A percentile compares a stretch with the other conserved stretches of the same genome.
phyloP scores from a whole-genome alignment of 2,329 filamentous ascomycete species.

The Aspergillus sp. region DNA sequence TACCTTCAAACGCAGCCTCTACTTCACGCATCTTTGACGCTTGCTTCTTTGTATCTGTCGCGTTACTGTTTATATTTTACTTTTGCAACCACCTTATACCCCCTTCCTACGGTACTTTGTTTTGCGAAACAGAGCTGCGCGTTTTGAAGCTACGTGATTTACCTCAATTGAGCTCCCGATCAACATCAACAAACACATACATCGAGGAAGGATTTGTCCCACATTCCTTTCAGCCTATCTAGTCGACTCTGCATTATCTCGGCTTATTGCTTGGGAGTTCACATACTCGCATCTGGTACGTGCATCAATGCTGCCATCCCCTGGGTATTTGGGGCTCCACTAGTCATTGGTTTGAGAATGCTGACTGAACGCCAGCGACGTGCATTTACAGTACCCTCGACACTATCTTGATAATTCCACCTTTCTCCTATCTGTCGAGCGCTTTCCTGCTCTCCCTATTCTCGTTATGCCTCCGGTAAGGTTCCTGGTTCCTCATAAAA shows the following conservation, averaged over 20 bases:
- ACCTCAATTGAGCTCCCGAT: constrained; percentile 27
- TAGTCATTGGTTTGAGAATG: constrained; percentile 35
- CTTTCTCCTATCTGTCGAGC: constrained; percentile 20
- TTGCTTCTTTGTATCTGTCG: constrained; percentile 17
- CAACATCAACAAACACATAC: constrained; percentile 34
- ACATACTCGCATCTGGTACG: constrained; percentile 41
- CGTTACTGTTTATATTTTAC: constrained; percentile 15
- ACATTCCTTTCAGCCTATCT: constrained; percentile 19
- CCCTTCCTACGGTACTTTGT: not conserved
- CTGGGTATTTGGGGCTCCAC: constrained; percentile 37
- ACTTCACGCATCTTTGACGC: constrained; percentile 12
- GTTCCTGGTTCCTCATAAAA: constrained; percentile 32
- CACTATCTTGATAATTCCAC: constrained; percentile 27
- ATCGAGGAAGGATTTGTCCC: constrained; percentile 13
- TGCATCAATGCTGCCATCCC: constrained; percentile 25
- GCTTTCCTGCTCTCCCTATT: constrained; percentile 26
- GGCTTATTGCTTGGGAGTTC: constrained; percentile 21
- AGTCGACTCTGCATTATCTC: constrained; percentile 20
- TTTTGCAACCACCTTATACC: not conserved
- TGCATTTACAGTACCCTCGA: constrained; percentile 23
- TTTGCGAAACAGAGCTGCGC: constrained; percentile 6
- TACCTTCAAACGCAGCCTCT: constrained; percentile 12
- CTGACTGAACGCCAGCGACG: constrained; percentile 29
- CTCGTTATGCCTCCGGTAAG: constrained; percentile 60
- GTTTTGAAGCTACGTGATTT: constrained; percentile 20